Conservation (phyloP, 129 eudicot species). For the Dittrichia graveolens region DNA sequence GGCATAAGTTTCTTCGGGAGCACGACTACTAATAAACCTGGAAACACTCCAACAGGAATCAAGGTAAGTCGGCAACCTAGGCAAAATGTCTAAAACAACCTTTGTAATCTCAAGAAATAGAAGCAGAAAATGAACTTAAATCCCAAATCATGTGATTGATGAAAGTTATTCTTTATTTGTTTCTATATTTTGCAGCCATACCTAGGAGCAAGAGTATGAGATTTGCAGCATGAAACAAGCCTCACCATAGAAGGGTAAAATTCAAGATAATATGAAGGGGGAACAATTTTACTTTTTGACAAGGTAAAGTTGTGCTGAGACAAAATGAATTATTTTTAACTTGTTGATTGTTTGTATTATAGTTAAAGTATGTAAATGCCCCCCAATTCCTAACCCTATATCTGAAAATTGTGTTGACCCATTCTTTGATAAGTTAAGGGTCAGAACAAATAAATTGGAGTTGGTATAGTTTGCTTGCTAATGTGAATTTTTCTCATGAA, state of each 20-base stretch:
- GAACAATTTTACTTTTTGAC: conserved; percentile 23
- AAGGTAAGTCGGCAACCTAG: conserved; percentile 30
- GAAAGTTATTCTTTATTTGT: not conserved
- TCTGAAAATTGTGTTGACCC: conserved; percentile 18
- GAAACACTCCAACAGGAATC: conserved; percentile 40
- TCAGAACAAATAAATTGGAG: conserved; percentile 21
- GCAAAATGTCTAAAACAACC: conserved; percentile 18
- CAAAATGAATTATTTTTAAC: conserved; percentile 20
- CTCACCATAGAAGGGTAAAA: conserved; percentile 22
- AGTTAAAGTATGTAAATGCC: conserved; percentile 14
- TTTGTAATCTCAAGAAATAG: not conserved
- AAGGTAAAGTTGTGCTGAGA: conserved; percentile 10
- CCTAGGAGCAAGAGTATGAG: conserved; percentile 34
- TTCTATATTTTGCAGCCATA: conserved; percentile 30
- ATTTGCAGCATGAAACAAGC: conserved; percentile 13
- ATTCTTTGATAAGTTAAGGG: conserved; percentile 20
- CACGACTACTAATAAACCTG: conserved; percentile 51
- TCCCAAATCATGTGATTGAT: too few species aligned
- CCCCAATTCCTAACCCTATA: conserved; percentile 28
- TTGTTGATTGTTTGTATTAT: conserved; percentile 26
- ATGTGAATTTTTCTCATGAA: not conserved
- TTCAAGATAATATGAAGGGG: conserved; percentile 17
- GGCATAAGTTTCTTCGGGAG: conserved; percentile 42
- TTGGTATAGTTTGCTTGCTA: conserved; percentile 18
- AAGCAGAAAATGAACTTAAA: not conserved